Base-by-base conservation (phyloP, 2,329 filamentous ascomycete genomes). In the Diaporthe sp. region DNA sequence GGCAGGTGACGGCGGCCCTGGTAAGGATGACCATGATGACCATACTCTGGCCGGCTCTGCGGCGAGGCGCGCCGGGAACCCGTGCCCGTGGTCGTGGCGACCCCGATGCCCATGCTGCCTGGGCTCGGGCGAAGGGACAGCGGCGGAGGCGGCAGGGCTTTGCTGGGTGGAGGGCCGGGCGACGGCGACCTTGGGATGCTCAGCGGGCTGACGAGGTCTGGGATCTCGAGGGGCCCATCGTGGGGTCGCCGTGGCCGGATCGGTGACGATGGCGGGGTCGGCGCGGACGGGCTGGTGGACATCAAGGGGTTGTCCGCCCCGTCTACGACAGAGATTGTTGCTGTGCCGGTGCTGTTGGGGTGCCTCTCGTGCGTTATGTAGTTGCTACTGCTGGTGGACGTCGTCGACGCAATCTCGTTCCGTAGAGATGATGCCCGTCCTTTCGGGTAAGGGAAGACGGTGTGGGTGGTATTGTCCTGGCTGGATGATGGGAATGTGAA, bases 151-250 rank as follows among this genome's bases (percentile, higher is more conserved):
- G 74, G 74, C 55, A 73, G 50, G 19, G 59, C 71, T 50, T 55
- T 65, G 47, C 53, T 73, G 5, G 71, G 73, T 27, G 73, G 63
- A 8, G 73, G 73, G 5, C 73, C 73, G 15, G 73, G 71, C 22
- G 68, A 56, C 7, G 35, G 44, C 5, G 68, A 51, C 19, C 71
- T 53, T 22, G 71, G 72, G 22, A 32, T 56, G 27, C 44, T 47
- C 15, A 75, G 55, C 55, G 70, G 73, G 70, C 70, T 75, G 42
- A 80, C 78, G 1, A 81, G 77, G 35, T 82, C 82, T 0, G 84
- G 82, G 8, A 85, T 83, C 75, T 83, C 81, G 6, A 85, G 79
- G 4, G 80, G 80, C 3, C 75, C 73, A 27, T 84, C 82, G 61
- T 84, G 82, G 0, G 83, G 82, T 1, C 84, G 80, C 1, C 81